phyloP scores from a whole-genome alignment of 768 basidiomycete species.

The Xanthoconium stramineum region DNA sequence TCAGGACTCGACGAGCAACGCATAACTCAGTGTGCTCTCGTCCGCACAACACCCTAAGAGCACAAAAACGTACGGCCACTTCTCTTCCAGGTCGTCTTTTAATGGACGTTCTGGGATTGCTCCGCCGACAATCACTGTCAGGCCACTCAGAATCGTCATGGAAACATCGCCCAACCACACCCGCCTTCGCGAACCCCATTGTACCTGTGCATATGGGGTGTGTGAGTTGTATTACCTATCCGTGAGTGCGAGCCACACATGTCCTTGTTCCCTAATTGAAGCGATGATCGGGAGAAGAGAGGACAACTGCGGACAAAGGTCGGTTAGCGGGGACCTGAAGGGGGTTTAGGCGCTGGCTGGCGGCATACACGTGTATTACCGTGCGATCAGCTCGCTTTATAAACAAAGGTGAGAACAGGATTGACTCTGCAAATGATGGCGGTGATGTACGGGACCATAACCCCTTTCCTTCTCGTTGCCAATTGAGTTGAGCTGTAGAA shows the following conservation, averaged over 20 bases:
- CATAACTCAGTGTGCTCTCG: neutral
- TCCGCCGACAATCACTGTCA: neutral
- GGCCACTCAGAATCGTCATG: neutral
- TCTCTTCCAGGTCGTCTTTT: neutral
- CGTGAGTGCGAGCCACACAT: neutral
- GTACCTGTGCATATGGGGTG: neutral
- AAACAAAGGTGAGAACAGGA: neutral
- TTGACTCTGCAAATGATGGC: neutral
- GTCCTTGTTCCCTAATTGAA: neutral
- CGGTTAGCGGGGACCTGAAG: neutral
- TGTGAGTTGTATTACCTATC: neutral
- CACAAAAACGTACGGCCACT: neutral
- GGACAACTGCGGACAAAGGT: neutral
- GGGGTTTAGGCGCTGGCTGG: constrained; percentile 1
- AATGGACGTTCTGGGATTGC: neutral
- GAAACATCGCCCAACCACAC: neutral
- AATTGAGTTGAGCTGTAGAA: neutral
- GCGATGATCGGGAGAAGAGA: neutral
- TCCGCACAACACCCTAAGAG: neutral
- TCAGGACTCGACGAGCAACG: neutral
- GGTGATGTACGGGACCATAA: neutral
- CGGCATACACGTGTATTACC: neutral
- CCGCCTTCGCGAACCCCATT: neutral
- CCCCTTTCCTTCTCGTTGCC: neutral
- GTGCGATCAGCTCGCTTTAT: neutral